phyloP scores from a whole-genome alignment of 305 asterid species.

The Fraxinus floribunda region DNA sequence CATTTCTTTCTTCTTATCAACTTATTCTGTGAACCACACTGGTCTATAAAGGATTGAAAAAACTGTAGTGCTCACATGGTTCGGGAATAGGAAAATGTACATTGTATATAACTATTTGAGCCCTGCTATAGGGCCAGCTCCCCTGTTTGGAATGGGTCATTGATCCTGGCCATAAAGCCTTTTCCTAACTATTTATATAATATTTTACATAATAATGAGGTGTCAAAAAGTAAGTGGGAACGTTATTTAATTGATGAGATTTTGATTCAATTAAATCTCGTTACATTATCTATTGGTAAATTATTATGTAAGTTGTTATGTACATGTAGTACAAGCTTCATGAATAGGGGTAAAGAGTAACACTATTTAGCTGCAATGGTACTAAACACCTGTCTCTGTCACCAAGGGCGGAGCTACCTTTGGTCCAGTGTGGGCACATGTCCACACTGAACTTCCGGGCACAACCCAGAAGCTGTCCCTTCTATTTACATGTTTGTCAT shows the following conservation, averaged over 20 bases:
- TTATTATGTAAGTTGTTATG: too few species aligned
- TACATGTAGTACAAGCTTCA: background rate
- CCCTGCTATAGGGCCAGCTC: too few species aligned
- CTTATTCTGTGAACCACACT: background rate
- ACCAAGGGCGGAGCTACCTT: background rate
- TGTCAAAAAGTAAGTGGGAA: too few species aligned
- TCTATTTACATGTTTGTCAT: too few species aligned
- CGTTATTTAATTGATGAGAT: background rate
- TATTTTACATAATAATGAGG: too few species aligned
- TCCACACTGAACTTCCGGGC: too few species aligned
- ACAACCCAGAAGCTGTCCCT: too few species aligned
- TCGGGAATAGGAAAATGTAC: background rate
- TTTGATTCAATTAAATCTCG: background rate
- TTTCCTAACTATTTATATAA: too few species aligned
- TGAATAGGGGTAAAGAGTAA: background rate
- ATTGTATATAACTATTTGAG: too few species aligned
- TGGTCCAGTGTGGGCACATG: too few species aligned
- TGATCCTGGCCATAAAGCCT: too few species aligned
- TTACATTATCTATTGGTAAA: background rate
- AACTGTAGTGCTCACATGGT: background rate
- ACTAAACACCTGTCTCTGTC: background rate
- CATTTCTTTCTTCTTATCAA: background rate
- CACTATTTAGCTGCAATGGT: background rate
- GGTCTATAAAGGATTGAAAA: background rate
- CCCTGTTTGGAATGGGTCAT: too few species aligned